Base-by-base conservation (phyloP, 495 filamentous ascomycete genomes). In the Xylaria sp. region DNA sequence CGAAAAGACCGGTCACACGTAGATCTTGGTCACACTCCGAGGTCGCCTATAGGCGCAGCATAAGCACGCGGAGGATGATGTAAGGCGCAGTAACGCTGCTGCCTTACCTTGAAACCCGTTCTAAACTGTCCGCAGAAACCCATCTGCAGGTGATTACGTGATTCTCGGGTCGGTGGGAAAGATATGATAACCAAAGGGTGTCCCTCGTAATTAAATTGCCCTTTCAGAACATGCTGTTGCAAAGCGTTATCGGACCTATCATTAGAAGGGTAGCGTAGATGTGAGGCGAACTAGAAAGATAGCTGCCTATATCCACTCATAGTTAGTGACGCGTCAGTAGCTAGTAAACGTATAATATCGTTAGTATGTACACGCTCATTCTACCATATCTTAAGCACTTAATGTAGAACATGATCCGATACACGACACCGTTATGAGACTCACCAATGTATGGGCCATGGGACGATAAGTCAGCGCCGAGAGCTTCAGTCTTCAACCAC, bases 1-100 rank as follows among this genome's bases (percentile, higher is more conserved):
- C 68, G 72, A 8, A 74, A 75, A 17, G 74, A 63, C 6, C 6
- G n/a, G n/a, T 19, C 40, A 58, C 48, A 29, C 21, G 48, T 58
- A 33, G 26, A n/a, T 59, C 26, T 26, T 33, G 29, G n/a, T 61
- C 41, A 58, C 55, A 26, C 19, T 67, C 48, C 37, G 40, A 1
- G 0, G 37, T 62, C 66, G 66, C 52, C 66, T 29, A 26, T n/a
- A 44, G 15, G 33, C n/a, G 24, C 5, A 46, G n/a, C 40, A 19
- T 41, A 35, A 37, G 35, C 40, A 41, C n/a, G 21, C 24, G 24
- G 52, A 33, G 31, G 37, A 31, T 15, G 37, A 19, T 17, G 48
- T 44, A 5, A 12, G 44, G 14, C 43, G 8, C 26, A 15, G 29
- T 35, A 48, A 31, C 43, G 2, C 29, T 46, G 29, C n/a, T 48